Percentiles rank a stretch among this genome's conserved stretches.
phyloP scores from a whole-genome alignment of 805 yeast genomes.

The Ogataea trehalophila region DNA sequence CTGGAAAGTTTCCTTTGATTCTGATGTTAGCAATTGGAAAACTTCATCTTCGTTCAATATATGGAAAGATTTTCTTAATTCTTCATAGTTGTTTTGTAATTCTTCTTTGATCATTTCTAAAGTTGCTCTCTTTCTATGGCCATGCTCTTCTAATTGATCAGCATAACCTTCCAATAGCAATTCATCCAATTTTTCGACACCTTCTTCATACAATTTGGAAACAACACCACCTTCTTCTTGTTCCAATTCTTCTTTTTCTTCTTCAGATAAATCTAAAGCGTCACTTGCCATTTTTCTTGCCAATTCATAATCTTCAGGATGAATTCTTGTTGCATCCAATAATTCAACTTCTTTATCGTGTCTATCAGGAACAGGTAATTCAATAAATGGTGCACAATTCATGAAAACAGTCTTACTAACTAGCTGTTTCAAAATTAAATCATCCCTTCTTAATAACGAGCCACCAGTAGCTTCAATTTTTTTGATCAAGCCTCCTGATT shows the following conservation, averaged over 20 bases:
- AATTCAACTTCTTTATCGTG: conserved; percentile 64
- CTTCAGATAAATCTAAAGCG: conserved; percentile 94
- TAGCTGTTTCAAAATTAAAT: conserved; percentile 74
- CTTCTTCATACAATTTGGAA: conserved; percentile 64
- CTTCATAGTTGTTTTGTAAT: conserved; percentile 82
- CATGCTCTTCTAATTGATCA: conserved; percentile 76
- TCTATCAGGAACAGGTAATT: conserved; percentile 60
- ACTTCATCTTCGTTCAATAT: conserved; percentile 62
- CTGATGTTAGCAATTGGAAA: conserved; percentile 88
- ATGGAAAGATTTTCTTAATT: conserved; percentile 71
- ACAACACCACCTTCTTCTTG: conserved; percentile 76
- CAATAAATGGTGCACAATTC: conserved; percentile 87
- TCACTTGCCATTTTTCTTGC: conserved; percentile 98
- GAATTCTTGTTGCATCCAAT: conserved; percentile 92
- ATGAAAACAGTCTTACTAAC: conserved; percentile 78
- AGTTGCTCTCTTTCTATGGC: conserved; percentile 71
- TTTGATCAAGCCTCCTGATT: conserved; percentile 80
- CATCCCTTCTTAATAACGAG: conserved; percentile 61
- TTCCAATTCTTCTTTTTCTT: conserved; percentile 71
- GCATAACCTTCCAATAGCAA: conserved; percentile 89
- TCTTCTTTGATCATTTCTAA: conserved; percentile 82
- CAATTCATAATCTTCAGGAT: conserved; percentile 94
- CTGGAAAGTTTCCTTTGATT: conserved; percentile 61
- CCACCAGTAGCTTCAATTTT: conserved; percentile 71
- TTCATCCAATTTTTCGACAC: conserved; percentile 73